Evolutionary conservation across 148 eudicot genomes (phyloP).

Genomic region (Persicaria maculosa): DNA sequence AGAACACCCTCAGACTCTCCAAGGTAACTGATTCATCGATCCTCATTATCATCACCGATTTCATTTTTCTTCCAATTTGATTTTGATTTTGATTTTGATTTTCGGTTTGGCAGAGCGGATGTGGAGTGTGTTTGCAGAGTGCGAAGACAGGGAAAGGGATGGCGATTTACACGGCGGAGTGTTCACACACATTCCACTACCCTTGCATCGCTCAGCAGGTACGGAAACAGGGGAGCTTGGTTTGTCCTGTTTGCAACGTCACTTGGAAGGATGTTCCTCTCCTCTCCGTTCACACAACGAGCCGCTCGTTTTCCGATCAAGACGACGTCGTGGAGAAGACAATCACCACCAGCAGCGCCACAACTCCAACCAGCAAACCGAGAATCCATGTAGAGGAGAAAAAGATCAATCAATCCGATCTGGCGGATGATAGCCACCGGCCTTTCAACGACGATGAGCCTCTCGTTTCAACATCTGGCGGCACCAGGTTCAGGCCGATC

Average conservation of each 20-base stretch:
- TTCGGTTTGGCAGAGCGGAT: constrained; percentile 41
- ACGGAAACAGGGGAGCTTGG: constrained; percentile 26
- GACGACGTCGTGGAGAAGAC: constrained; percentile 16
- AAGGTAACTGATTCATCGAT: constrained; percentile 30
- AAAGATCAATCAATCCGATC: neutral
- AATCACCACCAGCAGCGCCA: constrained; percentile 2
- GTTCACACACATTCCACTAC: constrained; percentile 78
- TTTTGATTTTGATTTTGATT: neutral
- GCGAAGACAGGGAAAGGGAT: constrained; percentile 58
- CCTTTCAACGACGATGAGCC: constrained; percentile 75
- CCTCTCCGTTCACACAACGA: constrained; percentile 31
- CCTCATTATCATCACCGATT: neutral
- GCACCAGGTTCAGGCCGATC: constrained; percentile 33
- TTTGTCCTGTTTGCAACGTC: constrained; percentile 72
- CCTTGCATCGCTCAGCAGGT: constrained; percentile 72
- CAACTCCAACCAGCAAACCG: neutral
- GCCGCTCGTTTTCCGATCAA: neutral
- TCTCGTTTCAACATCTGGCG: constrained; percentile 23
- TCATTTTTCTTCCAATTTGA: neutral
- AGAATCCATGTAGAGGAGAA: no score
- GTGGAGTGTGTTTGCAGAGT: constrained; percentile 77
- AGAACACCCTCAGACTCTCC: constrained; percentile 63
- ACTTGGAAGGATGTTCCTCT: constrained; percentile 74
- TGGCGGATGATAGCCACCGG: neutral
- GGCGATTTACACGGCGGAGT: constrained; percentile 84